Evolutionary conservation across 2,329 filamentous ascomycete genomes (phyloP).

Genomic region (Diaporthe sp.): DNA sequence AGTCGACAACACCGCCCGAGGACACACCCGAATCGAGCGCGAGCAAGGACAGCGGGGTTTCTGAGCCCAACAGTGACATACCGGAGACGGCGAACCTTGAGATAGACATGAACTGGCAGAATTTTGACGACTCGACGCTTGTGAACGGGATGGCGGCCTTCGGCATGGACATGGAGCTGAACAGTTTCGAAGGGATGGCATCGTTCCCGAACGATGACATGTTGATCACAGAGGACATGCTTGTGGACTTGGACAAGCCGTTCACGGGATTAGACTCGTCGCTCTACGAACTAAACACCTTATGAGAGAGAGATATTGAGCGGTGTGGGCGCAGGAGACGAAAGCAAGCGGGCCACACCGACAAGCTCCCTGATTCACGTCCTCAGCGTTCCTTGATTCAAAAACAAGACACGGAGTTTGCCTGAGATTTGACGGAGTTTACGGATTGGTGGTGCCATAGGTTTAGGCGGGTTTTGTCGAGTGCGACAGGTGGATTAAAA

Average conservation of each 20-base stretch:
- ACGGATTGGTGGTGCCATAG: conserved; percentile 16
- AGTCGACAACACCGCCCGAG: conserved; percentile 67
- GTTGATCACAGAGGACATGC: conserved; percentile 36
- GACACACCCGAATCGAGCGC: conserved; percentile 76
- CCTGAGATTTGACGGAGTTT: conserved; percentile 33
- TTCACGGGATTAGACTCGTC: conserved; percentile 63
- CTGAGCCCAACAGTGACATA: conserved; percentile 74
- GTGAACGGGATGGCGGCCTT: conserved; percentile 47
- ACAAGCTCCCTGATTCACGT: background rate
- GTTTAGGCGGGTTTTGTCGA: conserved; percentile 11
- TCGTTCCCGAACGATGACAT: conserved; percentile 44
- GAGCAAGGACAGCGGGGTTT: conserved; percentile 70
- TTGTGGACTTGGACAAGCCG: conserved; percentile 63
- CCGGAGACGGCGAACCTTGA: conserved; percentile 68
- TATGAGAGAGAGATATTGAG: background rate
- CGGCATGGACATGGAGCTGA: conserved; percentile 53
- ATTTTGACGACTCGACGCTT: conserved; percentile 59
- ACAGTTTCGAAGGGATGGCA: conserved; percentile 47
- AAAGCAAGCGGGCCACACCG: background rate
- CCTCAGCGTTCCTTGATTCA: conserved; percentile 8
- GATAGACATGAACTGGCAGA: conserved; percentile 62
- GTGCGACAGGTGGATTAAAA: conserved; percentile 36
- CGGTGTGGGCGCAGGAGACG: background rate
- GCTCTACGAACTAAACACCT: conserved; percentile 56
- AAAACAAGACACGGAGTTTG: conserved; percentile 25